Evolutionary conservation across 805 yeast genomes (phyloP), one percentile per base, ranked within the genome.

Genomic region (Kluyveromyces dobzhanskii): DNA sequence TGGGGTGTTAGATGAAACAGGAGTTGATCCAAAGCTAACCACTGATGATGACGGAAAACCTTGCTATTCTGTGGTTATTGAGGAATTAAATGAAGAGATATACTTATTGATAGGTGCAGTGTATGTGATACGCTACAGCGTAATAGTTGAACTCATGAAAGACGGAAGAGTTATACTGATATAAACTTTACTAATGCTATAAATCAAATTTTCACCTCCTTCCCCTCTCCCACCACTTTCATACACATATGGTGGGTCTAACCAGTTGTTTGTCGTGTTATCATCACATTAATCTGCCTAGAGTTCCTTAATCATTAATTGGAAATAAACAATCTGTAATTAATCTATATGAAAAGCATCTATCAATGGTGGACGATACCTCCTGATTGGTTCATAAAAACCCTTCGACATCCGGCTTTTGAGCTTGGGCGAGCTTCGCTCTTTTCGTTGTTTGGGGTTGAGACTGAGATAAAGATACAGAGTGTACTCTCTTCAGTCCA

Each of bases 91-190:
- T 16, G 81, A 76, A 45, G 75, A 70, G 37, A 66, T 83, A 3
- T 80, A 74, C 35, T 65, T 80, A 46, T 68, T 64, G 12, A 58
- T 67, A 11, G 78, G 76, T n/a, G 84, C 85, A 28, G 75, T 87
- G 4, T 86, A 84, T 54, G 84, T 83, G 37, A 69, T 85, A 60
- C 68, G 84, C 39, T 88, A 85, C 61, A 69, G 70, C 4, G 71
- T 74, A 0, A 64, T 78, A 4, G 53, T 66, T 38, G 62, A 59
- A 17, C 58, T 65, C 32, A 49, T 76, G 4, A 50, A 48, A 17
- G 61, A 59, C 2, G 73, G 70, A 2, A 67, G 62, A 29, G 69
- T 71, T 3, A 62, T 62, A 30, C 56, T 74, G 33, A 60, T 74
- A 44, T 74, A 42, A 41, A n/a, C n/a, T n/a, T n/a, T n/a, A n/a